Evolutionary conservation across 345 rosid genomes (phyloP), one percentile per base, ranked within the genome.

Genomic region (Erysimum cheiranthoides): DNA sequence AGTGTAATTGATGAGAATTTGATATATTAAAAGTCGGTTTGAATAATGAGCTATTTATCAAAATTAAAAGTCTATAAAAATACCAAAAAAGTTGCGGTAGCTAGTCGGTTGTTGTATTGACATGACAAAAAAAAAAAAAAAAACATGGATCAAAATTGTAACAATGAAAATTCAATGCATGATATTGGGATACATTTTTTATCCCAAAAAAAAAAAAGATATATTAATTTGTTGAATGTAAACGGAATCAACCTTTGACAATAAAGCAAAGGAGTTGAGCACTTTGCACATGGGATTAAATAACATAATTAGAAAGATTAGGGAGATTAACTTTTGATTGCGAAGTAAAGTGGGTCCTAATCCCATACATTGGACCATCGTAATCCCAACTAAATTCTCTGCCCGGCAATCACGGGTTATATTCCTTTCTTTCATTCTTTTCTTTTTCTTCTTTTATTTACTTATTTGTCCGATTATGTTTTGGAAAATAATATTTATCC

Each of bases 281-380:
- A 27, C 64, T 69, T 61, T 43, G 75, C 75, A 76, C 74, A 76
- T 76, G 79, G 70, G 59, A 53, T 70, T 70, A 54, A 8, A 64
- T 53, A 61, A 45, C 52, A 69, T 68, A 32, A 68, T 50, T 31
- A 13, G 25, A 16, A 54, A 50, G 54, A 60, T 68, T 68, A 68
- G 64, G 3, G 54, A 46, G 3, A 8, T 30, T 30, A 6, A 66
- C 14, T 63, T n/a, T 46, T 25, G 40, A 10, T 57, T 47, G 50
- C 4, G 14, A 76, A 32, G 13, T 4, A n/a, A 16, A 47, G 49
- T 61, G 59, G 79, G 79, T 61, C 80, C 75, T 2, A 21, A 61
- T 25, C 30, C 43, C 65, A 40, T 42, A 40, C 54, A 35, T 50
- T 34, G 40, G 66, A 47, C 78, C 10, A 59, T 65, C 16, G 38